Base-by-base conservation (phyloP, 768 basidiomycete species). In the Termitomyces sp. region DNA sequence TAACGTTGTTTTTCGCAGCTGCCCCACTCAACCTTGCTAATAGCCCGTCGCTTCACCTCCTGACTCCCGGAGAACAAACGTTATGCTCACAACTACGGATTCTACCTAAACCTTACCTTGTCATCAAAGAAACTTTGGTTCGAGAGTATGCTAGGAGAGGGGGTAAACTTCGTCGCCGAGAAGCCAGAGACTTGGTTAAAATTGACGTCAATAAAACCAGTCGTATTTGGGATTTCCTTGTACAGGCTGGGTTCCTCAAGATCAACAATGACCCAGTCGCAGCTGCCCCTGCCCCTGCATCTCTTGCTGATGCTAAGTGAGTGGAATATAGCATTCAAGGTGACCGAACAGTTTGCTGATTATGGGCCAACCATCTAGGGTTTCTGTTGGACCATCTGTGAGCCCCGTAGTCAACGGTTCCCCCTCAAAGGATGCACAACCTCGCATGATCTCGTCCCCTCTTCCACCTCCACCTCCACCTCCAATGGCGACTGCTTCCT, bases 201-300 rank as follows among this genome's bases (percentile, higher is more conserved):
- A 92, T 97, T 60, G 94, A 94, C 68, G 91, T 92, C 60, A 92
- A 92, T 70, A 96, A 97, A 72, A 94, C 92, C 1, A 88, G 87
- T 70, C 79, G 90, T 41, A 90, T 94, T 33, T 97, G 93, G 91
- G 94, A 96, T 68, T 95, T 93, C 69, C 77, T 96, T 32, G 90
- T 92, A 2, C 88, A 91, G 65, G 83, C 88, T 5, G 93, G 94
- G 14, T 90, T 86, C 70, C 75, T 91, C 62, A 88, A 85, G 65
- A 88, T 91, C 57, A 83, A 80, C 1, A 74, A 79, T 2, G 85
- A 87, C 57, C 74, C 76, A 60, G 61, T 70, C 3, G 60, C 65
- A 20, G 60, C 71, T 3, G 52, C 20, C 22, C 13, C 52, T 32
- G 40, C 30, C 20, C 1, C 54, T 13, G 22, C 53, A 16, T 68